Base-by-base conservation (phyloP, 2,329 filamentous ascomycete genomes). In the Ophiocordyceps robertsii region DNA sequence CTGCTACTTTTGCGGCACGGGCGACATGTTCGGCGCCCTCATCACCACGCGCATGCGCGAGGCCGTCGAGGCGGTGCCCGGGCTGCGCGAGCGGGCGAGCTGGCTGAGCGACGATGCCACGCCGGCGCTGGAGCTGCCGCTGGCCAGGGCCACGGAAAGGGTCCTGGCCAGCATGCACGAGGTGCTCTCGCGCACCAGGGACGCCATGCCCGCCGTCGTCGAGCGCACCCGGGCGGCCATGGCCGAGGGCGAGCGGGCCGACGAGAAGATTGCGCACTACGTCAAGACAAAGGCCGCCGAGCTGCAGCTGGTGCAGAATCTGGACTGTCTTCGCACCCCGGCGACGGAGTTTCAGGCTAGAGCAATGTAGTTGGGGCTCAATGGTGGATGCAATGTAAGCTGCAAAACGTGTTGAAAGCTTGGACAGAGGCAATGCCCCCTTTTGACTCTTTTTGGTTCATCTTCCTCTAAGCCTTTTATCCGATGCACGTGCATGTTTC, bases 11-110 rank as follows among this genome's bases (percentile, higher is more conserved):
- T 88, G 84, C 53, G 92, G 92, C 35, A 96, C 93, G 0, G 92
- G 92, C 38, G 92, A 98, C 66, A 95, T 98, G 90, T 96, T 98
- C 57, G 90, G 88, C 29, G 90, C 90, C 8, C 72, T 98, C 38
- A 88, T 87, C 57, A 79, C 95, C 1, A 85, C 85, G 35, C 80
- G 90, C 29, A 78, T 98, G 56, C 81, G 90, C 44, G 86, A 96
- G 67, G 88, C 86, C 24, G 82, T 86, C 2, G 62, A 67, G 41
- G 64, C 55, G 16, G 59, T 52, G 1, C 56, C 48, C 38, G 48
- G 52, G 21, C 63, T 94, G 4, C 61, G 68, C 14, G 58, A 66
- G 8, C 73, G 63, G 3, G 61, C 66, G 6, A 78, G 78, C 47
- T 98, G 92, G 92, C 66, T 84, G 39, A 87, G 82, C 46, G 75